Conservation (phyloP, 805 yeast genomes). For the Wickerhamomyces chaumierensis region DNA sequence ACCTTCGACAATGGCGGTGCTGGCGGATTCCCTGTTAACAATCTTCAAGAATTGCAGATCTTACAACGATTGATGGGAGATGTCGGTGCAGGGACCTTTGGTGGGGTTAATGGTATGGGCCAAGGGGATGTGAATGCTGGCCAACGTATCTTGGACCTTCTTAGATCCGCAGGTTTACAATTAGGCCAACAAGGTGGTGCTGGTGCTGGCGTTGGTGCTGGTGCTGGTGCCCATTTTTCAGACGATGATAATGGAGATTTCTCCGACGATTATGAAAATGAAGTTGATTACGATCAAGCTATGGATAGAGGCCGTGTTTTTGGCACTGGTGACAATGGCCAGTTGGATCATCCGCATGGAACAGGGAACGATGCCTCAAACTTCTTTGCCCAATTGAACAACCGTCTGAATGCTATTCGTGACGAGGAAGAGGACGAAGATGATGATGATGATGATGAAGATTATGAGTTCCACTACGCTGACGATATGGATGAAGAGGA, state of each 20-base stretch:
- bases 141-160: not conserved
- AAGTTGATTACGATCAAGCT: not conserved
- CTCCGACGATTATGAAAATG: not conserved
- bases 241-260: not conserved
- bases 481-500: constrained; percentile 1
- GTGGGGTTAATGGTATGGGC: too few species aligned
- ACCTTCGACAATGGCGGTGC: constrained; percentile 3
- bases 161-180: not conserved
- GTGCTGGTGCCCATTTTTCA: not conserved
- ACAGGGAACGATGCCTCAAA: not conserved
- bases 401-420: constrained; percentile 1
- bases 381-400: not conserved
- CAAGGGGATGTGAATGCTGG: not conserved
- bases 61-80: not conserved
- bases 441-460: constrained; percentile 3
- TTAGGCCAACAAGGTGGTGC: not conserved
- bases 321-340: not conserved
- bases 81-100: too few species aligned
- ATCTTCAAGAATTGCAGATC: not conserved
- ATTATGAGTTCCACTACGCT: not conserved
- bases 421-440: constrained; percentile 13
- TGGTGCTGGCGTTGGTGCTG: constrained; percentile 7
- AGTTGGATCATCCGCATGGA: not conserved
- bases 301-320: not conserved
- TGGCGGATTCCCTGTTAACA: constrained; percentile 1